Percentiles rank a stretch among this genome's conserved stretches.
phyloP scores from a whole-genome alignment of 495 filamentous ascomycete genomes.

The Podospora tetraspora region DNA sequence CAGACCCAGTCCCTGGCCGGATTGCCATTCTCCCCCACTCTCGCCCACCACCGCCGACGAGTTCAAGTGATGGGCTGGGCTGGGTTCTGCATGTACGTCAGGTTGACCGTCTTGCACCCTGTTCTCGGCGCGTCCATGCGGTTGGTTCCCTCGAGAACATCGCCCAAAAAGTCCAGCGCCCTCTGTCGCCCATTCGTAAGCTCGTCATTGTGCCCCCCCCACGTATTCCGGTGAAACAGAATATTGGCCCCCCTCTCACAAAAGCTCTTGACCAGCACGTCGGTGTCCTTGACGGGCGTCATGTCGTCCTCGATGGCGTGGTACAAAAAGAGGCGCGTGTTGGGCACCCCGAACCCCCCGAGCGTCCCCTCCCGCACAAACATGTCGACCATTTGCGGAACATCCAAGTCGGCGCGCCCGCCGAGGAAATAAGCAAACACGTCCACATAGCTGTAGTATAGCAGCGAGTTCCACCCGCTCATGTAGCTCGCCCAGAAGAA shows the following conservation, averaged over 20 bases:
- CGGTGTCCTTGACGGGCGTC: constrained; percentile 38
- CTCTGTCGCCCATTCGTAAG: constrained; percentile 22
- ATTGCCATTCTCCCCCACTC: no score
- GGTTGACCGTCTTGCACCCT: constrained; percentile 15
- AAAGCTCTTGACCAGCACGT: constrained; percentile 38
- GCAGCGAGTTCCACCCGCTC: constrained; percentile 21
- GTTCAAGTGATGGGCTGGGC: background rate
- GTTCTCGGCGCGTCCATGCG: constrained; percentile 2
- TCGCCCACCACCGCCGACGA: no score
- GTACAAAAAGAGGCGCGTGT: constrained; percentile 45
- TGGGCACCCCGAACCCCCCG: constrained; percentile 41
- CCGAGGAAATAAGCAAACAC: constrained; percentile 40
- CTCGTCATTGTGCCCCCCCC: constrained; percentile 33
- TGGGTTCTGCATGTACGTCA: constrained; percentile 14
- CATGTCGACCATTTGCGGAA: constrained; percentile 21
- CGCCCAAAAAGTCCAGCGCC: constrained; percentile 22
- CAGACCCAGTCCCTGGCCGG: no score
- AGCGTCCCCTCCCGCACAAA: constrained; percentile 31
- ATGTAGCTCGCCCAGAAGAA: constrained; percentile 32
- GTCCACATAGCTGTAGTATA: constrained; percentile 29
- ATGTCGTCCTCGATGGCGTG: constrained; percentile 48
- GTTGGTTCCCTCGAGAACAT: constrained; percentile 12
- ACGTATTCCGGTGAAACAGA: constrained; percentile 39
- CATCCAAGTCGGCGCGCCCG: constrained; percentile 28
- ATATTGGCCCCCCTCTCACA: constrained; percentile 37